phyloP scores from a whole-genome alignment of 164 flowering plant genomes.

The Protea cynaroides region DNA sequence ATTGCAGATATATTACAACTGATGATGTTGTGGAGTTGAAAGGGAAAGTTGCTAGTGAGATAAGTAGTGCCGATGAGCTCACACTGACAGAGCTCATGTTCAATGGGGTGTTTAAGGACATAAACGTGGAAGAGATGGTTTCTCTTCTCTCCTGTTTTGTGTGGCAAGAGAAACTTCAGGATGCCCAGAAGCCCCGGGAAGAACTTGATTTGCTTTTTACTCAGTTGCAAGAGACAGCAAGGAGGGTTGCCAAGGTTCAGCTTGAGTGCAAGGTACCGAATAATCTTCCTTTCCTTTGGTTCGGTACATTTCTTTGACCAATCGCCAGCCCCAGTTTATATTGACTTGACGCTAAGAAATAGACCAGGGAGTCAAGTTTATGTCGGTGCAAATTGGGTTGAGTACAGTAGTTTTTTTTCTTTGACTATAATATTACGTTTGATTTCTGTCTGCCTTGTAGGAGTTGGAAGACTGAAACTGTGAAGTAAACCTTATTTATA shows the following conservation, averaged over 20 bases:
- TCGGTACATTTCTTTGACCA: no score
- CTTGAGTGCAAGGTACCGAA: constrained; percentile 82
- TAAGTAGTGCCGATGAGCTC: constrained; percentile 96
- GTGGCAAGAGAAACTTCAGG: constrained; percentile 95
- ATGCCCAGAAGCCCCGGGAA: constrained; percentile 84
- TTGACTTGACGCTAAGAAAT: no score
- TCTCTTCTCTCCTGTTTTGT: constrained; percentile 96
- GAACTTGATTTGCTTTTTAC: constrained; percentile 82
- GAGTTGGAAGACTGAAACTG: no score
- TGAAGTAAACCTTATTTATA: no score
- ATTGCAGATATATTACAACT: constrained; percentile 70
- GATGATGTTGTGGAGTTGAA: constrained; percentile 92
- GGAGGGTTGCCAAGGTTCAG: constrained; percentile 83
- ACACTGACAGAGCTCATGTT: constrained; percentile 91
- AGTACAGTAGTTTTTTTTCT: no score
- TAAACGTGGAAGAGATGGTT: constrained; percentile 85
- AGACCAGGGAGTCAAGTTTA: no score
- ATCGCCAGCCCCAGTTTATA: no score
- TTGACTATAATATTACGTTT: no score
- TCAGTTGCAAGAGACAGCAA: constrained; percentile 86
- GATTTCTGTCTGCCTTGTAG: no score
- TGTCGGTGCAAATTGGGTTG: no score
- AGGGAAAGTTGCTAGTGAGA: constrained; percentile 97
- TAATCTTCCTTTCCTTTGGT: no score
- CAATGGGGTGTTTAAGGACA: constrained; percentile 78